Base-by-base conservation (phyloP, 2,329 filamentous ascomycete species). In the Aurifilum marmelostoma region DNA sequence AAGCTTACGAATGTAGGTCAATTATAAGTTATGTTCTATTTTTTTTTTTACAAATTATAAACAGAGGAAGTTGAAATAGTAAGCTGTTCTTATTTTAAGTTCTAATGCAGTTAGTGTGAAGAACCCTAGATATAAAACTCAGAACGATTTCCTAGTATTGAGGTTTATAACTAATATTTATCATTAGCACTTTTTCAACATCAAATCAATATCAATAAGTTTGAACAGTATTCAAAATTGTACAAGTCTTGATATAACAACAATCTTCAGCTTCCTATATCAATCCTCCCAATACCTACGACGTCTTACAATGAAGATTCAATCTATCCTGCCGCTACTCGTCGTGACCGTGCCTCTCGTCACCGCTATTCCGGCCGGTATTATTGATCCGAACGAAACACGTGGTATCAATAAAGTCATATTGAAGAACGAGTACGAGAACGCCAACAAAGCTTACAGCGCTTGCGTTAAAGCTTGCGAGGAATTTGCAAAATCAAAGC, bases 391-490 rank as follows among this genome's bases (percentile, higher is more conserved):
- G 9, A 8, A 24, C 3, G 47, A 52, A 14, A 24, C 8, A 24
- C 47, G 47, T 27, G n/a, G 6, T 12, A 52, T 52, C 5, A 52
- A 52, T 24, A 9, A 52, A 7, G 21, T 2, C 24, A 21, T 24
- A 24, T 27, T 52, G 47, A 12, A 52, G 47, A 52, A 24, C n/a
- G 47, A 52, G n/a, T 52, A 52, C 8, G 47, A 52, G 47, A 52
- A 52, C 21, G 47, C 47, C 47, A 52, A 52, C 47, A 52, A n/a
- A 52, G 47, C 47, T 27, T 52, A 52, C 14, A 52, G 47, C 47
- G 11, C 21, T n/a, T 52, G 47, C n/a, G 47, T 52, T n/a, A 24
- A 52, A 52, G 47, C 47, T 52, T 52, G n/a, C n/a, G 47, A 52
- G 21, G n/a, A 52, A 21, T 24, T 52, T 52, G 47, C 47, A n/a